Conservation (phyloP, 2,329 filamentous ascomycete genomes). For the Paraphaeosphaeria minitans region DNA sequence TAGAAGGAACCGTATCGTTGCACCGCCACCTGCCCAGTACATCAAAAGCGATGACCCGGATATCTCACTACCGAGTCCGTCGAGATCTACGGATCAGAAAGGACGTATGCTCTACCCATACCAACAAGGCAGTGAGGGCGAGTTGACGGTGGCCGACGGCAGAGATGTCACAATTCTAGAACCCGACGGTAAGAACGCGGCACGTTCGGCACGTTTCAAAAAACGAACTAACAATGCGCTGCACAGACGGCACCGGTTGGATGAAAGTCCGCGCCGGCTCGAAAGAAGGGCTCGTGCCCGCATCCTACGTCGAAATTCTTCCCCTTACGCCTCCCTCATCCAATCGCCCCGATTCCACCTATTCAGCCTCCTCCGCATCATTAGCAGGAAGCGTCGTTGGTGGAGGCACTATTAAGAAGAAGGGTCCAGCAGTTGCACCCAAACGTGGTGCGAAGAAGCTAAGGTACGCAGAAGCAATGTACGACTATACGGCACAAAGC, state of each 20-base stretch:
- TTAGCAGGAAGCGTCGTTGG: conserved; percentile 58
- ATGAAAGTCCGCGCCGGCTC: conserved; percentile 77
- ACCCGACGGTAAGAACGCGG: conserved; percentile 74
- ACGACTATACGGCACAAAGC: conserved; percentile 85
- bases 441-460: conserved; percentile 90
- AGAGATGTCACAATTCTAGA: conserved; percentile 79
- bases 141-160: conserved; percentile 80
- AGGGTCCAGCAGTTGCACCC: conserved; percentile 89
- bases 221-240: conserved; percentile 22
- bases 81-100: conserved; percentile 61
- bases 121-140: conserved; percentile 78
- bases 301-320: conserved; percentile 78
- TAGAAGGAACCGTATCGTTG: conserved; percentile 74
- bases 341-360: conserved; percentile 62
- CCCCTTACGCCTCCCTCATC: conserved; percentile 48
- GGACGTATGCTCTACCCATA: conserved; percentile 93
- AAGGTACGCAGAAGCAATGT: conserved; percentile 89
- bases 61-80: conserved; percentile 42
- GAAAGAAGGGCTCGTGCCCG: conserved; percentile 84
- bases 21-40: conserved; percentile 84
- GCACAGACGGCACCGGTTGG: conserved; percentile 87
- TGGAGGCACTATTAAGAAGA: conserved; percentile 67
- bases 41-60: conserved; percentile 66
- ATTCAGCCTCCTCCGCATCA: conserved; percentile 78
- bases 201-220: conserved; percentile 16